Evolutionary conservation across 106 monocot species (phyloP).

Genomic region (Triglochin maritima): DNA sequence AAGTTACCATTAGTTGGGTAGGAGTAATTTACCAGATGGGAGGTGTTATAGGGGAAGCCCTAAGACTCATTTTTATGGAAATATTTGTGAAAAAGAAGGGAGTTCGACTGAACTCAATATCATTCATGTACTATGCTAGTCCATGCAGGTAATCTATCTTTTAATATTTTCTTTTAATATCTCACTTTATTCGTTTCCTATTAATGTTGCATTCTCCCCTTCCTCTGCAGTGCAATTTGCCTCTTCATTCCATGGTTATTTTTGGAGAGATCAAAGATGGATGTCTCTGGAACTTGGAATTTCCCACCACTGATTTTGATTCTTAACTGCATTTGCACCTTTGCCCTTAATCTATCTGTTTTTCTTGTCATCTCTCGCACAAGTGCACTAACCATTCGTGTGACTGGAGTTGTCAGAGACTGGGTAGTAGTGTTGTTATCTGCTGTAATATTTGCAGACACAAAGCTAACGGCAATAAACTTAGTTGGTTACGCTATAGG

Average conservation of each 20-base stretch:
- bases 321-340: constrained; percentile 87
- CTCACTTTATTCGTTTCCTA: not conserved
- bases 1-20: constrained; percentile 81
- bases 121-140: constrained; percentile 97
- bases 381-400: constrained; percentile 93
- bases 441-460: constrained; percentile 61
- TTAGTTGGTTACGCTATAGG: constrained; percentile 88
- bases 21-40: constrained; percentile 99
- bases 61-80: constrained; percentile 88
- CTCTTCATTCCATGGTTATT: constrained; percentile 93
- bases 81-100: constrained; percentile 94
- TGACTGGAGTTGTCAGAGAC: constrained; percentile 95
- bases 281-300: constrained; percentile 55
- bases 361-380: constrained; percentile 89
- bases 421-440: constrained; percentile 92
- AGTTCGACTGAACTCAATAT: constrained; percentile 65
- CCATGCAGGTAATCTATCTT: constrained; percentile 72
- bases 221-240: constrained; percentile 67
- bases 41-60: constrained; percentile 89
- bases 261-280: constrained; percentile 94
- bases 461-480: constrained; percentile 72
- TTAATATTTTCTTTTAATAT: not conserved
- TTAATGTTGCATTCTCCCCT: not conserved
- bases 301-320: constrained; percentile 58
- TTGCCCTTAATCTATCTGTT: constrained; percentile 86